phyloP scores from a whole-genome alignment of 2,329 filamentous ascomycete genomes.

The Scedosporium apiospermum region DNA sequence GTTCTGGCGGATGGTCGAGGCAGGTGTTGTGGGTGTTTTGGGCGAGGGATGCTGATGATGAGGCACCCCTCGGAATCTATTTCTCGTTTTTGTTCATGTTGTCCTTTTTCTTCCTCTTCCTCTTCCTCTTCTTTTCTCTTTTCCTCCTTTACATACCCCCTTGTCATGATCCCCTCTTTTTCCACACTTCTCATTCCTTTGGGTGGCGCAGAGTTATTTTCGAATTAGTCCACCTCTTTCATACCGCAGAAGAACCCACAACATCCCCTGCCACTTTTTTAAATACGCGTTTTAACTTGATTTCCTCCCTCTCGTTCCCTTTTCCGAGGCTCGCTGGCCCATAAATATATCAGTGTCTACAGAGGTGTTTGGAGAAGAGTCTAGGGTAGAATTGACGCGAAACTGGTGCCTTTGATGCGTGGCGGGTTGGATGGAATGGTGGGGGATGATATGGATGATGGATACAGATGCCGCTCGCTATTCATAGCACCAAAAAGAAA shows the following conservation, averaged over 20 bases:
- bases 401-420: not conserved
- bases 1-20: too few species aligned
- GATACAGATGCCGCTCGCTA: too few species aligned
- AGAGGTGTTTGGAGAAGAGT: not conserved
- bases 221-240: not conserved
- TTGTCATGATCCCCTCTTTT: not conserved
- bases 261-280: not conserved
- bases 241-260: not conserved
- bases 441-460: not conserved
- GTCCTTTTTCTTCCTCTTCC: not conserved
- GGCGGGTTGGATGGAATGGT: not conserved
- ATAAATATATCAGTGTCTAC: not conserved
- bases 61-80: too few species aligned
- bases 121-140: constrained; percentile 7
- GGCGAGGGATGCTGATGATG: too few species aligned
- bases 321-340: not conserved
- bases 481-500: too few species aligned
- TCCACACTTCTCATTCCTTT: not conserved
- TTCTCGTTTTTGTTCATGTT: too few species aligned
- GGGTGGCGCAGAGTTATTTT: not conserved
- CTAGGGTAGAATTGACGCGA: not conserved
- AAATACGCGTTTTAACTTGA: not conserved
- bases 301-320: not conserved
- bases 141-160: not conserved
- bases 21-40: too few species aligned